A percentile compares a stretch with the other conserved stretches of the same genome.
These are phyloP conservation scores for Ceratocystis smalleyi DNA, from an alignment of 2,329 filamentous ascomycete genomes.

Conservation along the genomic window DNA sequence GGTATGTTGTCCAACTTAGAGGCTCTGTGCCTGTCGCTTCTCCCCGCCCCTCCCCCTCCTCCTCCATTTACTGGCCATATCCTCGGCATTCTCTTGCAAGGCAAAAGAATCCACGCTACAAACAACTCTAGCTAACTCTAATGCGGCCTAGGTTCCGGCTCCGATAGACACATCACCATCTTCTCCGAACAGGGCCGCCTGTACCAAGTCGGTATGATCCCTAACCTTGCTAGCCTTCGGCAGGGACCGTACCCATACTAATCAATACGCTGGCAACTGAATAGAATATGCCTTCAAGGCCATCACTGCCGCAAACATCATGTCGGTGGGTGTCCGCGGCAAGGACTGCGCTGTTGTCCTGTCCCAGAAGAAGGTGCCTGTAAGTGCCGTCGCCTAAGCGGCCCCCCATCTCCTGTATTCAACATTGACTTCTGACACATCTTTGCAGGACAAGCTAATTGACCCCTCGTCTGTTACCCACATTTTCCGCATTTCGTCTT, in stretches of 20 bases:
- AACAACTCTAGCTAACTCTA: background rate
- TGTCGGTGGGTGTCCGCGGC: constrained; percentile 85
- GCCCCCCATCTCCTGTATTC: background rate
- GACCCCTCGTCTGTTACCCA: constrained; percentile 93
- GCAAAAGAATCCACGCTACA: too few relatives aligned
- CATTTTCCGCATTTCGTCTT: constrained; percentile 92
- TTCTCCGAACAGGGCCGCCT: constrained; percentile 97
- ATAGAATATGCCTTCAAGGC: constrained; percentile 99
- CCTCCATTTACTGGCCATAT: background rate
- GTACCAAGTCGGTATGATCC: constrained; percentile 88
- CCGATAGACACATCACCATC: constrained; percentile 98
- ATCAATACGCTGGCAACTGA: background rate
- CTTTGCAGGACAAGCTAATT: constrained; percentile 83
- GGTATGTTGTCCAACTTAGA: constrained; percentile 9
- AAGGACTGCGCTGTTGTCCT: constrained; percentile 95
- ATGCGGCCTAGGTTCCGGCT: constrained; percentile 40
- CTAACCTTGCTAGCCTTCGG: background rate
- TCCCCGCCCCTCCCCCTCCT: too few relatives aligned
- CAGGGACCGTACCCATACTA: background rate
- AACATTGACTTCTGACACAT: constrained; percentile 8
- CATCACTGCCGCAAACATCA: constrained; percentile 98
- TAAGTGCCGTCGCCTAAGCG: constrained; percentile 35
- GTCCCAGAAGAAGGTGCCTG: constrained; percentile 98
- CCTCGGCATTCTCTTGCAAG: background rate
- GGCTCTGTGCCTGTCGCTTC: background rate